Base-by-base conservation (phyloP, 345 rosid species). In the Aegle marmelos region DNA sequence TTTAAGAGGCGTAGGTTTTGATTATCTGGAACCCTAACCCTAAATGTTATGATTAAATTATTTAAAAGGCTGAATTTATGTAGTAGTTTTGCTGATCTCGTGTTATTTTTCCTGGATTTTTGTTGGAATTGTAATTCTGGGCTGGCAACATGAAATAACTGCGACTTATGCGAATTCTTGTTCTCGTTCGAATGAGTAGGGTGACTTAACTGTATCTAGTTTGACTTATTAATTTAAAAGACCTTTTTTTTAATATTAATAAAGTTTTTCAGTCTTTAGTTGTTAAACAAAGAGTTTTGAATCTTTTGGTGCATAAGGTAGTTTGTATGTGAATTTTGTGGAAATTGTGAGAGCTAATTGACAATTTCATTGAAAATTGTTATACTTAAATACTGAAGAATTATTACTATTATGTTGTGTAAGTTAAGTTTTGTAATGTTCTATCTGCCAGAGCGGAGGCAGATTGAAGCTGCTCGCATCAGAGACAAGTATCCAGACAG, bases 401-500 rank as follows among this genome's bases (percentile, higher is more conserved):
- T 71, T 16, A 9, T 59, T 4, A 4, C 60, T 64, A 63, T 36
- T 45, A 9, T 17, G 4, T 30, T 73, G 1, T 34, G 2, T 24
- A 30, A 57, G 21, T 34, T 36, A n/a, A 74, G 2, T 21, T 28
- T 66, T 75, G 54, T 53, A 25, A 50, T 73, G 34, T 70, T 63
- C 16, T 14, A 31, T 69, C 5, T 88, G 79, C 17, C 89, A 95
- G 99, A 96, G 69, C 89, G 97, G 97, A 91, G 99, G 83, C 97
- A 96, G 79, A 97, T 97, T 1, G 99, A 96, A 82, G 88, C 99
- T 79, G 89, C 86, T 61, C 94, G 99, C 59, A 95, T 95, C 80
- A 88, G 96, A 83, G 99, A 95, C 79, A 96, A 94, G 82, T 96
- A 96, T 79, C 97, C 97, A 0, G 99, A 96, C 76, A 89, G 99